Conservation (phyloP, 176 grass and related monocot species). For the Aegilops longissima region DNA sequence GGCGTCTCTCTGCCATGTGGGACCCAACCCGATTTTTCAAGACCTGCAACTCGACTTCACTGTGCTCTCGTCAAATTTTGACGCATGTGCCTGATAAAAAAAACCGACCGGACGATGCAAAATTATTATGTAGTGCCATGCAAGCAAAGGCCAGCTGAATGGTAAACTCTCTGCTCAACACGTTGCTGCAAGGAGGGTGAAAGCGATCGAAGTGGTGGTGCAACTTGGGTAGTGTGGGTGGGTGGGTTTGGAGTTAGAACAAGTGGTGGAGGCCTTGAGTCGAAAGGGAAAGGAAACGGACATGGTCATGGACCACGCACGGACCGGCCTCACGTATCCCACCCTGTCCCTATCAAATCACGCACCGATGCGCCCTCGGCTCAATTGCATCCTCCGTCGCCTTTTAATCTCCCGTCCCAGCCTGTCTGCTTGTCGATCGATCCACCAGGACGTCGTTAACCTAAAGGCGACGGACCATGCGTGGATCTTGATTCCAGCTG, state of each 20-base stretch:
- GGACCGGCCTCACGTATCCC: constrained; percentile 34
- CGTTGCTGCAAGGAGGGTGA: not conserved
- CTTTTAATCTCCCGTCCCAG: constrained; percentile 22
- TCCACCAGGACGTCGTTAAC: not conserved
- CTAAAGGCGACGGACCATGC: not conserved
- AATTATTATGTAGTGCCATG: not conserved
- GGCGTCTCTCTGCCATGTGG: not conserved
- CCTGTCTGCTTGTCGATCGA: constrained; percentile 1
- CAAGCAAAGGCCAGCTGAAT: not conserved
- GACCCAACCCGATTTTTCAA: not conserved
- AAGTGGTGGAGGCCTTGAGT: constrained; percentile 6
- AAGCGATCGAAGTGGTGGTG: not conserved
- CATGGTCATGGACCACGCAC: constrained; percentile 44
- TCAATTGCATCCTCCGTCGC: not conserved
- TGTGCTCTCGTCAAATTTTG: not conserved
- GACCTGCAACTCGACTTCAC: not conserved
- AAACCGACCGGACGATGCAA: not conserved
- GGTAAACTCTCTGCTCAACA: not conserved
- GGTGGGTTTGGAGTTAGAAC: not conserved
- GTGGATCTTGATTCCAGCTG: not conserved
- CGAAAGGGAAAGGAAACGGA: constrained; percentile 77
- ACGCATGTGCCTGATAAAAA: not conserved
- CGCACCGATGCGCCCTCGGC: not conserved
- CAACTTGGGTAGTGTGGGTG: not conserved
- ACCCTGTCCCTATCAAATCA: constrained; percentile 32